These are phyloP conservation scores for Aspergillus piperis DNA, from an alignment of 2,329 filamentous ascomycete species.

Conservation along the genomic window DNA sequence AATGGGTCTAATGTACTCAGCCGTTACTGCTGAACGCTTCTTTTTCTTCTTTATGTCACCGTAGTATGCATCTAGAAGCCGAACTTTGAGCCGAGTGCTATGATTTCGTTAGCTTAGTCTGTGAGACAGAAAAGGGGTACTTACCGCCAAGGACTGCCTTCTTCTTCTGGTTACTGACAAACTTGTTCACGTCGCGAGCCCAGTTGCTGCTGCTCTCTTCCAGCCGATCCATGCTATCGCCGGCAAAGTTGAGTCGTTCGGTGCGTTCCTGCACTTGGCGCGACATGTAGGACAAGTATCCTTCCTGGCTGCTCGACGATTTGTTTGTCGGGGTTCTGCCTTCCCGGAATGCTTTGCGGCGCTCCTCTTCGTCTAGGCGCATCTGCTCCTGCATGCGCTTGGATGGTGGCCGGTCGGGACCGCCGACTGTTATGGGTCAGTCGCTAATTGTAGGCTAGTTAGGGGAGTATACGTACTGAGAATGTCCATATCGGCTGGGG, in stretches of 20 bases:
- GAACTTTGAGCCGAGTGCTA: conserved; percentile 46
- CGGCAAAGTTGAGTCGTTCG: conserved; percentile 79
- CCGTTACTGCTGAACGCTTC: not conserved
- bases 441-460: not conserved
- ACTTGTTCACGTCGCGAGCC: conserved; percentile 87
- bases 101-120: conserved; percentile 10
- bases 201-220: conserved; percentile 80
- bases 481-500: conserved; percentile 82
- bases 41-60: not conserved
- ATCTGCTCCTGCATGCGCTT: conserved; percentile 84
- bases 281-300: conserved; percentile 76
- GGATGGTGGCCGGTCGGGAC: conserved; percentile 81
- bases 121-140: conserved; percentile 16
- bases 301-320: conserved; percentile 57
- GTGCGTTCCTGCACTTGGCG: conserved; percentile 88
- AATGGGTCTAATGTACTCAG: not conserved
- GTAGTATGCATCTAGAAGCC: conserved; percentile 35
- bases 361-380: conserved; percentile 69
- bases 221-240: conserved; percentile 80
- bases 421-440: conserved; percentile 60
- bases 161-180: conserved; percentile 81
- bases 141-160: conserved; percentile 72
- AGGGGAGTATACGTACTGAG: conserved; percentile 55
- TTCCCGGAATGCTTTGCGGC: conserved; percentile 39
- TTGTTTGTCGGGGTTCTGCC: conserved; percentile 35